Evolutionary conservation across 805 yeast species (phyloP), one percentile per base, ranked within the genome.

Genomic region (Candida coquimbonensis): DNA sequence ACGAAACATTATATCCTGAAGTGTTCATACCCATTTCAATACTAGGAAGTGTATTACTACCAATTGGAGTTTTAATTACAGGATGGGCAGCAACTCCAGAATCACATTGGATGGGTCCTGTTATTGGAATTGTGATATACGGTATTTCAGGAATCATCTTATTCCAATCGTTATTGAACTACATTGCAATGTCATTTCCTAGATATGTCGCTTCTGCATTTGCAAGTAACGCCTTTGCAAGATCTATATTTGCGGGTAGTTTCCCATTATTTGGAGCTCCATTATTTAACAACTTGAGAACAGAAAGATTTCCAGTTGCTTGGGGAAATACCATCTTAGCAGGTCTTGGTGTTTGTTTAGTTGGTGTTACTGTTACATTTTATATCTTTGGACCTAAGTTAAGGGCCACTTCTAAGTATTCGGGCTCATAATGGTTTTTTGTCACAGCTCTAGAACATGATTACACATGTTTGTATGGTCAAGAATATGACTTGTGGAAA

Each of bases 211-310:
- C 86, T 4, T 75, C 83, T 9, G 83, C 83, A 3, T 68, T 82
- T 52, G 84, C 88, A 2, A 86, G 79, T 12, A 83, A 81, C 60
- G 77, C 87, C 0, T 70, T 84, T 53, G 62, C 81, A 57, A 75
- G 89, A 62, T 75, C 84, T 2, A 68, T 70, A 0, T 77, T 79
- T 53, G 90, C 84, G 41, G 85, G 81, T 4, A 74, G 74, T 1
- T 79, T 79, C 72, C 87, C 87, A 31, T 66, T 85, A 42, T 85
- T 85, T 60, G 87, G 87, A 0, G 65, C 72, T 9, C 77, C 73
- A 48, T 75, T 85, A 86, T 83, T 83, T 61, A 56, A 65, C 26
- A 73, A 72, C 46, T 69, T 85, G 72, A 68, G 72, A 2, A 70
- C 72, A 40, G 62, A 62, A 2, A 70, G 67, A 37, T 80, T 65